Base-by-base conservation (phyloP, 1,284 basidiomycete species). In the Pisolithus thermaeus region DNA sequence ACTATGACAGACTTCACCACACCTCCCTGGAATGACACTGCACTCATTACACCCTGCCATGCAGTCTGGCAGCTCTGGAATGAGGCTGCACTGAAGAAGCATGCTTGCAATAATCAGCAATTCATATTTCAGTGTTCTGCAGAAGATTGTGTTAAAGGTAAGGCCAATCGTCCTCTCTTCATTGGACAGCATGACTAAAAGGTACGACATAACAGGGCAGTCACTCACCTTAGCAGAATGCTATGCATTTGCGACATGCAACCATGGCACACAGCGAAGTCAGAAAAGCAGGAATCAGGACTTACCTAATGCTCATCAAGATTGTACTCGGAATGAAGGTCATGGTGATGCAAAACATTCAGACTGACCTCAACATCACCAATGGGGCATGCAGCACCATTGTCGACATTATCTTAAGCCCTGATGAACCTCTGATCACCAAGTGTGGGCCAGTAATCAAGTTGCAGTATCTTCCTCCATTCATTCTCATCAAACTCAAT, bases 391-490 rank as follows among this genome's bases (percentile, higher is more conserved):
- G 23, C 23, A 25, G 23, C 3, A 25, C 23, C 23, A 25, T 25
- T 25, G 23, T 25, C 23, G 5, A 25, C 23, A 25, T 25, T 25
- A 25, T 25, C 23, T 25, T 25, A 25, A 25, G 23, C 23, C 23
- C 23, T 25, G 23, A 25, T 25, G 23, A 25, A 25, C 23, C 23
- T 25, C 23, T 25, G 23, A 25, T 25, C 23, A 38, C 37, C 37
- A 3, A 61, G 69, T 22, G 64, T 64, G 1, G 47, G 3, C 61
- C 70, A 14, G 67, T 67, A 7, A 60, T 71, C 1, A 52, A 57
- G 30, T 59, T 64, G 1, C 47, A 46, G 2, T 41, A 37, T 35
- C 51, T 49, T 32, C 52, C 30, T 3, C 65, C 64, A 28, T 45
- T 50, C 6, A 58, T 60, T 3, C 49, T 47, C 28, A 37, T 39